Percentiles rank a stretch among this genome's conserved stretches.
These are phyloP conservation scores for Yarrowia sp. DNA, from an alignment of 805 yeast genomes.

Conservation along the genomic window DNA sequence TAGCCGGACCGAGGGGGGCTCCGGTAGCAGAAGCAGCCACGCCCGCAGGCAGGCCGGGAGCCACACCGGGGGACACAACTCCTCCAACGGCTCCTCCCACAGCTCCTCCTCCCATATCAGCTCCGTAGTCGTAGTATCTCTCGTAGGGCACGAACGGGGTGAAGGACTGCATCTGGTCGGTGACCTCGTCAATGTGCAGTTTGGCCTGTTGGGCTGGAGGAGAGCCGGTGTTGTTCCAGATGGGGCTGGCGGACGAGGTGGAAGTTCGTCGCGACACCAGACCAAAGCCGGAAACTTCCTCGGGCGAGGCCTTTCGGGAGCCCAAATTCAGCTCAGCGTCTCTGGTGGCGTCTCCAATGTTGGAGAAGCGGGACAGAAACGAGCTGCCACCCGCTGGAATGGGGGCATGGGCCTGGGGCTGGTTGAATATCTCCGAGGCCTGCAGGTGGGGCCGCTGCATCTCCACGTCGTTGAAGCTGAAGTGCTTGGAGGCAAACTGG, in stretches of 20 bases:
- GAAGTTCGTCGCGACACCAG: slow-evolving; percentile 28
- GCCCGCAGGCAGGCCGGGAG: neutral
- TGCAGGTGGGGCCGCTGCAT: slow-evolving; percentile 29
- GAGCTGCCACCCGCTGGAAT: neutral
- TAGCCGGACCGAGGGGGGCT: slow-evolving; percentile 22
- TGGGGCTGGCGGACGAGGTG: slow-evolving; percentile 36
- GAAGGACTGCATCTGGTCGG: slow-evolving; percentile 37
- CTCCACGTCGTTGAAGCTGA: slow-evolving; percentile 35
- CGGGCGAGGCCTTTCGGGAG: slow-evolving; percentile 28
- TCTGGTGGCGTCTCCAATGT: slow-evolving; percentile 48
- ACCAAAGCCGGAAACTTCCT: slow-evolving; percentile 26
- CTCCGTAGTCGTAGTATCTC: slow-evolving; percentile 35
- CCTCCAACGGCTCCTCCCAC: neutral
- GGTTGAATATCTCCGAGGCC: slow-evolving; percentile 19
- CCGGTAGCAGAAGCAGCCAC: neutral
- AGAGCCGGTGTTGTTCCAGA: slow-evolving; percentile 38
- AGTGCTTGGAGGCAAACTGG: slow-evolving; percentile 32
- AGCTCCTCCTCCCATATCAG: slow-evolving; percentile 11
- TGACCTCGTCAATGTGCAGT: slow-evolving; percentile 35
- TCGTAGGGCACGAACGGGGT: slow-evolving; percentile 35
- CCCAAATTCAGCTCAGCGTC: slow-evolving; percentile 46
- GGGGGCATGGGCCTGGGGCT: slow-evolving; percentile 25
- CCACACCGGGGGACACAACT: neutral
- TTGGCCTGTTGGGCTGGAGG: slow-evolving; percentile 32
- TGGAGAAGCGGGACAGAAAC: slow-evolving; percentile 42